These are phyloP conservation scores for Pterocarpus macrocarpus DNA, from an alignment of 306 rosid species.

Conservation along the genomic window DNA sequence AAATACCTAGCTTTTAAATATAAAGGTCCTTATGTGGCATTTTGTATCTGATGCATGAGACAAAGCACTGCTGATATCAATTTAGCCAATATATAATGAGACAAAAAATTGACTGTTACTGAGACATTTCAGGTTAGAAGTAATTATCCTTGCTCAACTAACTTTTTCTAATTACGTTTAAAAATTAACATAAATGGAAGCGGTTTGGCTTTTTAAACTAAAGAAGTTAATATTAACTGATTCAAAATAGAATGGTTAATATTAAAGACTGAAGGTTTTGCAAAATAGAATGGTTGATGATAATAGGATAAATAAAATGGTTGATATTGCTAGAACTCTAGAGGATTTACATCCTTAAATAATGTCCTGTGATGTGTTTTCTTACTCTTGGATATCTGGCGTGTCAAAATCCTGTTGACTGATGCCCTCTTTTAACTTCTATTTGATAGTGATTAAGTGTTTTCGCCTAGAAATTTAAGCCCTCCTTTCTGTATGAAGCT, in stretches of 20 bases:
- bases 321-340: not conserved
- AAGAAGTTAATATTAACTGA: not conserved
- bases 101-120: not conserved
- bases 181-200: not conserved
- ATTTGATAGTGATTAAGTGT: not conserved
- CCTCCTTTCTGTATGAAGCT: constrained; percentile 2
- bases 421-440: not conserved
- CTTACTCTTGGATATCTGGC: not conserved
- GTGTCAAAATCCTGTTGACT: not conserved
- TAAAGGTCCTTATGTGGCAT: not conserved
- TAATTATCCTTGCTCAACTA: not conserved
- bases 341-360: constrained; percentile 12
- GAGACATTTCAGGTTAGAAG: not conserved
- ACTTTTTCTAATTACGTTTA: not conserved
- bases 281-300: not conserved
- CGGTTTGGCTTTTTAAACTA: not conserved
- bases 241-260: too few relatives aligned
- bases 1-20: not conserved
- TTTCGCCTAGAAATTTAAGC: not conserved
- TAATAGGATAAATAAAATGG: not conserved
- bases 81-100: not conserved
- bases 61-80: not conserved
- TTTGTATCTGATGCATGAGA: not conserved
- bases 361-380: not conserved
- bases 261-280: too few relatives aligned